Conservation (phyloP, 805 yeast genomes). For the Lachancea sp. region DNA sequence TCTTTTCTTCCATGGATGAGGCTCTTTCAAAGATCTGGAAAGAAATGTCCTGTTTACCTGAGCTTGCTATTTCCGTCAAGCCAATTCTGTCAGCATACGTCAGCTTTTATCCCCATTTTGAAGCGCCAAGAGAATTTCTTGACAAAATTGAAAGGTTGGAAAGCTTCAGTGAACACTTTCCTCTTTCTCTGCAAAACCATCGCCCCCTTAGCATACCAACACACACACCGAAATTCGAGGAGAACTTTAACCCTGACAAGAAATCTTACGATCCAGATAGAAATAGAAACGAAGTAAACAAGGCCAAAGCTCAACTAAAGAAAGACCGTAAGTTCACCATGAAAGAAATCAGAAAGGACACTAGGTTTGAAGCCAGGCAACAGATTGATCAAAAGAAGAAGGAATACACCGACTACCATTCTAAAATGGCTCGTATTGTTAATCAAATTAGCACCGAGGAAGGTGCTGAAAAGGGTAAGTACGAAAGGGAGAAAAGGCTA, state of each 20-base stretch:
- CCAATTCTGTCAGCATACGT: constrained; percentile 38
- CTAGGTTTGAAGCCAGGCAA: constrained; percentile 81
- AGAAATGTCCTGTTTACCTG: constrained; percentile 55
- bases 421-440: constrained; percentile 80
- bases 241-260: constrained; percentile 91
- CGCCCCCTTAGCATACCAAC: constrained; percentile 79
- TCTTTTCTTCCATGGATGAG: constrained; percentile 29
- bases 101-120: constrained; percentile 33
- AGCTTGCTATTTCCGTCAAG: constrained; percentile 46
- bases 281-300: constrained; percentile 73
- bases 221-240: constrained; percentile 87
- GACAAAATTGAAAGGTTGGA: constrained; percentile 44
- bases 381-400: constrained; percentile 71
- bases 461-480: constrained; percentile 90
- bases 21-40: constrained; percentile 45
- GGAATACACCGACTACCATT: constrained; percentile 73
- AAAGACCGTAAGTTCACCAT: constrained; percentile 83
- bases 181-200: constrained; percentile 77
- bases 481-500: constrained; percentile 75
- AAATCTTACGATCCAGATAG: constrained; percentile 82
- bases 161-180: constrained; percentile 51
- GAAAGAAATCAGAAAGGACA: constrained; percentile 86
- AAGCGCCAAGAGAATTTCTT: constrained; percentile 32
- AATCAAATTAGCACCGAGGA: constrained; percentile 87
- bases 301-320: constrained; percentile 79